Evolutionary conservation across 2,329 filamentous ascomycete genomes (phyloP), one percentile per base, ranked within the genome.

Genomic region (Zymoseptoria pseudotritici): DNA sequence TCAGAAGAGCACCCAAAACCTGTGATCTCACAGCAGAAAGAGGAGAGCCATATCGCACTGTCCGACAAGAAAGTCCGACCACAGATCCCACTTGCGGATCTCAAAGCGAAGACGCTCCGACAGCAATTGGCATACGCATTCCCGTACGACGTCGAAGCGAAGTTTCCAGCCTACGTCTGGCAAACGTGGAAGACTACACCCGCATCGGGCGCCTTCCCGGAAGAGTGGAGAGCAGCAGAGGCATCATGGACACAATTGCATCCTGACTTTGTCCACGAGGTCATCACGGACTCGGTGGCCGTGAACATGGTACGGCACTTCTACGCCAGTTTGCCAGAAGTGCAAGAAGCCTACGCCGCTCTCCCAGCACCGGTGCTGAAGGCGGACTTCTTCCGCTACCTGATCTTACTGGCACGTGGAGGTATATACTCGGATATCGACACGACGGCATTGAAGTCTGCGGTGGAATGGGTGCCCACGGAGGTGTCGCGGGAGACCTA

Each of bases 121-220:
- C 78, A 96, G 65, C 83, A 94, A 77, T 84, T 99, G 59, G 87
- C 87, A 56, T 97, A 96, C 78, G 89, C 95, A 68, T 97, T 94
- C 75, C 91, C 92, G 20, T 99, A 97, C 80, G 89, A 96, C 70
- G 82, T 93, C 63, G 86, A 91, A 71, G 76, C 81, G 67, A 96
- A 93, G 74, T 97, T 97, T 74, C 94, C 94, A 2, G 92, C 91
- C 59, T 97, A 96, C 79, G 95, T 99, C 72, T 99, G 94, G 94
- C 94, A 99, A 80, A 99, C 94, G 13, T 99, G 94, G 94, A 97
- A 95, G 75, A 87, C 85, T 70, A 89, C 86, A 0, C 92, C 93
- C 0, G 83, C 86, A 1, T 88, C 90, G 21, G 81, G 84, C 55
- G 82, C 89, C 63, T 99, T 99, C 72, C 77, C 76, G 10, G 84